These are phyloP conservation scores for Phaeodactylum tricornutum DNA, from an alignment of 108 stramenopile species.

Conservation along the genomic window DNA sequence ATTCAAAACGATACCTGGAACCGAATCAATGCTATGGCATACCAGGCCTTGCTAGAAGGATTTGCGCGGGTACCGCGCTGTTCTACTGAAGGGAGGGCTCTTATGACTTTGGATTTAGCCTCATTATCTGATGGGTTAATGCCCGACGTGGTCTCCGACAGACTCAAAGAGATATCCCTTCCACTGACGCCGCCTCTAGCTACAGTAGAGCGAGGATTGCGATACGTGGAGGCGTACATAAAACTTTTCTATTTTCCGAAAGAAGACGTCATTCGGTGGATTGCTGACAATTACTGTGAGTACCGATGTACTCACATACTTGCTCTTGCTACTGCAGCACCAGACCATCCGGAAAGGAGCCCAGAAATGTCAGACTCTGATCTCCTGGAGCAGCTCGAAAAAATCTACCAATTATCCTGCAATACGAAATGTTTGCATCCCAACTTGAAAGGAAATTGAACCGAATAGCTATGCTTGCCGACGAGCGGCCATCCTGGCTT, in stretches of 20 bases:
- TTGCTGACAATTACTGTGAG: conserved; percentile 22
- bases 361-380: no score
- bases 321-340: conserved; percentile 15
- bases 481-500: conserved; percentile 19
- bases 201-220: conserved; percentile 21
- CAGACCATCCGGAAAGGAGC: no score
- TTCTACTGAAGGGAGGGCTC: conserved; percentile 85
- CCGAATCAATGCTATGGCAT: conserved; percentile 40
- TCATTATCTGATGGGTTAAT: conserved; percentile 44
- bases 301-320: conserved; percentile 35
- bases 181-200: neutral
- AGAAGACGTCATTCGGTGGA: conserved; percentile 53
- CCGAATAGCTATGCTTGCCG: no score
- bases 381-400: no score
- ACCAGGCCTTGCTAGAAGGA: conserved; percentile 67
- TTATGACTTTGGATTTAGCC: conserved; percentile 95
- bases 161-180: conserved; percentile 22
- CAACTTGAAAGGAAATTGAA: neutral
- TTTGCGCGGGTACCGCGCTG: conserved; percentile 71
- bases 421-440: neutral
- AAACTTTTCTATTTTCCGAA: conserved; percentile 87
- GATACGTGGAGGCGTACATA: conserved; percentile 81
- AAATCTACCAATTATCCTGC: no score
- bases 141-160: conserved; percentile 25
- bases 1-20: conserved; percentile 40